Evolutionary conservation across 352 stramenopile genomes (phyloP).

Genomic region (Peronospora tabacina): DNA sequence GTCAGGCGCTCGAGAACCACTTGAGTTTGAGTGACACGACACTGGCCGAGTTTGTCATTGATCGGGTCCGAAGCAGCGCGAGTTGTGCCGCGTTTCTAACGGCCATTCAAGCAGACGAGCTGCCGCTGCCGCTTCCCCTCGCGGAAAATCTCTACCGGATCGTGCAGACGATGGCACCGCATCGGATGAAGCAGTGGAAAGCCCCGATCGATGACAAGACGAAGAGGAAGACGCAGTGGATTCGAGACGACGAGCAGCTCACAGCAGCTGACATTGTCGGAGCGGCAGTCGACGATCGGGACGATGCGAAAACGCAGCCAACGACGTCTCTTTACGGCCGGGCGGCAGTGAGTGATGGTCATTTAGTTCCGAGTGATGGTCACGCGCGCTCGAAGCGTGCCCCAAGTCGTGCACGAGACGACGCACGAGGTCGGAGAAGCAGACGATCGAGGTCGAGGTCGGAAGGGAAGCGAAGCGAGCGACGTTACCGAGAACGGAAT

Average conservation of each 20-base stretch:
- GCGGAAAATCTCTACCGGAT: conserved; percentile 76
- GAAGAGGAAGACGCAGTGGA: conserved; percentile 31
- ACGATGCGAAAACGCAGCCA: conserved; percentile 9
- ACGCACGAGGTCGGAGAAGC: conserved; percentile 23
- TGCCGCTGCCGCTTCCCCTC: conserved; percentile 50
- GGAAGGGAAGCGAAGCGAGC: conserved; percentile 18
- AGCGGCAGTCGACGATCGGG: conserved; percentile 24
- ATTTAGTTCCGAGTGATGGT: too few relatives aligned
- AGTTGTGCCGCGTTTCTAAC: conserved; percentile 54
- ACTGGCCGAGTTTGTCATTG: conserved; percentile 94
- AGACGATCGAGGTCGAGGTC: conserved; percentile 40
- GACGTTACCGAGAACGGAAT: conserved; percentile 22
- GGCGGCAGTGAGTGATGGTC: conserved; percentile 15
- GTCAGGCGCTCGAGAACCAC: conserved; percentile 85
- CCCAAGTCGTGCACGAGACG: conserved; percentile 21
- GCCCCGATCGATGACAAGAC: not conserved
- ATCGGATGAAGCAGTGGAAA: conserved; percentile 31
- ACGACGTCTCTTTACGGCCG: conserved; percentile 3
- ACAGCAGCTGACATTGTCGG: conserved; percentile 59
- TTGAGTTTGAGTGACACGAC: conserved; percentile 95
- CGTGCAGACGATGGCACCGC: conserved; percentile 71
- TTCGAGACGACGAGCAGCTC: conserved; percentile 58
- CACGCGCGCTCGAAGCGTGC: too few relatives aligned
- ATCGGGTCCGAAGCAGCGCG: conserved; percentile 72
- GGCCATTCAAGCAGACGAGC: conserved; percentile 54